Percentiles rank a stretch among this genome's conserved stretches.
Conservation (phyloP, 1,139 yeast genomes). For the Eremothecium cymbalariae region DNA sequence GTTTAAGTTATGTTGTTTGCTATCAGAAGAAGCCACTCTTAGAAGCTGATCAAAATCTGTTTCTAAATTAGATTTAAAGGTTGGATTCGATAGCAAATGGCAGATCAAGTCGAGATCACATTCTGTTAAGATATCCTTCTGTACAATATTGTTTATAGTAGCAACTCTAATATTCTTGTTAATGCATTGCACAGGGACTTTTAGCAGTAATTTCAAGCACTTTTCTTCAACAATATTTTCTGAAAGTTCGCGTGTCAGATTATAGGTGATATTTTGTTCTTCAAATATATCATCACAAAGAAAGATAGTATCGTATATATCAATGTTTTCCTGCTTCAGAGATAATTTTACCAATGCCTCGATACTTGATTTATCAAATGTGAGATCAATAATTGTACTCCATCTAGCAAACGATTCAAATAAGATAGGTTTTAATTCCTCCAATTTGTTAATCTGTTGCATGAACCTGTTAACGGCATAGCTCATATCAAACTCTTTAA, state of each 20-base stretch:
- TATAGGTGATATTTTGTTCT: slow-evolving; percentile 34
- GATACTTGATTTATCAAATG: slow-evolving; percentile 26
- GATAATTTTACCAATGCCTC: slow-evolving; percentile 13
- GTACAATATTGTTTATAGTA: slow-evolving; percentile 34
- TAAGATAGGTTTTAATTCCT: slow-evolving; percentile 18
- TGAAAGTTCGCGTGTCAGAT: slow-evolving; percentile 20
- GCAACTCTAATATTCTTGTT: slow-evolving; percentile 37
- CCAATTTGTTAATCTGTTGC: slow-evolving; percentile 18
- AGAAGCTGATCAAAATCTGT: slow-evolving; percentile 32
- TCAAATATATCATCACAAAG: slow-evolving; percentile 35
- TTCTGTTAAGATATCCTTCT: slow-evolving; percentile 9
- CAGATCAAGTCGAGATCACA: slow-evolving; percentile 19
- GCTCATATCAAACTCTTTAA: slow-evolving; percentile 30
- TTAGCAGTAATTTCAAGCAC: slow-evolving; percentile 9
- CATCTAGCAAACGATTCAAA: slow-evolving; percentile 43
- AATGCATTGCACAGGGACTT: slow-evolving; percentile 46
- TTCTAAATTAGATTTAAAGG: slow-evolving; percentile 46
- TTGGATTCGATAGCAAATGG: slow-evolving; percentile 41
- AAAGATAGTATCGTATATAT: slow-evolving; percentile 19
- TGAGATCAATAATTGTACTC: slow-evolving; percentile 42
- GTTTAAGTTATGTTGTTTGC: slow-evolving; percentile 4
- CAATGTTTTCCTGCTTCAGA: slow-evolving; percentile 13
- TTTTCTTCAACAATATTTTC: slow-evolving; percentile 7
- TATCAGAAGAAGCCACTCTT: slow-evolving; percentile 11
- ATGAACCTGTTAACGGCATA: slow-evolving; percentile 29